Evolutionary conservation across 495 filamentous ascomycete species (phyloP), one percentile per base, ranked within the genome.

Genomic region (Hyaloscypha finlandica): DNA sequence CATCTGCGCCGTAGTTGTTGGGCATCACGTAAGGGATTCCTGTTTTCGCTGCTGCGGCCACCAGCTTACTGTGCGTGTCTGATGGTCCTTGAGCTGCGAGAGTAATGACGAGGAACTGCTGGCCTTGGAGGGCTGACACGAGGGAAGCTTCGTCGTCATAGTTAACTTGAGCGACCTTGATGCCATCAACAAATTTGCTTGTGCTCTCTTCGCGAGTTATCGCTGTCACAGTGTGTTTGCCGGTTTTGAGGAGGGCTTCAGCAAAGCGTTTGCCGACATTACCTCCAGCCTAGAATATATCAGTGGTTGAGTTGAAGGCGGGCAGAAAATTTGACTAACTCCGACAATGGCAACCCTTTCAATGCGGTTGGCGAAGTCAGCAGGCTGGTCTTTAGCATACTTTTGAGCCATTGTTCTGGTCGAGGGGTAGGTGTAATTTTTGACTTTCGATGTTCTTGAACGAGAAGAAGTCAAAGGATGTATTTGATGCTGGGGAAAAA

Each of bases 11-110:
- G 64, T 76, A 90, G 33, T 77, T 78, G 73, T 91, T 91, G 19
- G 90, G 90, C 59, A 90, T 70, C 55, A 92, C 72, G 77, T 85
- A 91, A 0, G 72, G 73, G 0, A 92, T 84, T 4, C 82, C 83
- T 1, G 89, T 89, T 42, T 83, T 77, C 3, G 80, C 86, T 2
- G 89, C 90, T 0, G 89, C 89, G 3, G 80, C 66, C 66, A 89
- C 74, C 58, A 92, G 76, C 59, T 81, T 79, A 51, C 57, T 61
- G 14, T 88, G 80, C 14, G 69, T 68, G 9, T 75, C 76, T 9
- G 55, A 69, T 2, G 78, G 77, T 9, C 79, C 77, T 3, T 37
- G 54, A 32, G 72, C 73, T 0, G 68, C 63, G 65, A 90, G 70
- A 6, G 84, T 88, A 71, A 92, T 89, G 72, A 91, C 75, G 22